Base-by-base conservation (phyloP, 768 basidiomycete species). In the Lactifluus echinatus region DNA sequence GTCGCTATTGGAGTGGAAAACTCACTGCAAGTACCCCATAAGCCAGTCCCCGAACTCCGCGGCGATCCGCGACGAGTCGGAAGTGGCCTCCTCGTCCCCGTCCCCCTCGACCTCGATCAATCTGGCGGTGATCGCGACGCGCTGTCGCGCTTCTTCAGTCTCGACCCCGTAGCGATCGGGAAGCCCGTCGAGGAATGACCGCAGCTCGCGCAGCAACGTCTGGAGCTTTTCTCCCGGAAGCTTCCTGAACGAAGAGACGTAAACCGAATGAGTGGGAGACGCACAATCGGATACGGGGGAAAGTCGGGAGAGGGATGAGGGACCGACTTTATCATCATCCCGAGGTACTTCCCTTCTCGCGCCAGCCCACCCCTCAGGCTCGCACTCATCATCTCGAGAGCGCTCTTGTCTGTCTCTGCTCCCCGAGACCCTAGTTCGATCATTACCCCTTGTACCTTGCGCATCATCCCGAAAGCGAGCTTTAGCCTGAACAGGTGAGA, bases 41-140 rank as follows among this genome's bases (percentile, higher is more conserved):
- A 87, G 57, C 83, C 81, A 84, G 7, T 75, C 71, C 0, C 76
- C 74, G 26, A 84, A 58, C 15, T 66, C 68, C 6, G 49, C 46
- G 2, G 67, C 66, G 6, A 63, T 40, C 28, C 43, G 50, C 17
- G 50, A 50, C 26, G 55, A 46, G 4, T 53, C 59, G 1, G 63
- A 17, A 21, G 40, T 11, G 21, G 28, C 31, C 8, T 45, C 47
- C n/a, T n/a, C n/a, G n/a, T n/a, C n/a, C n/a, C n/a, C n/a, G n/a
- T n/a, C n/a, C 21, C 17, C 12, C 15, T 33, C 28, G 40, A 40
- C 53, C 23, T 59, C 53, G 4, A 55, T 21, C 23, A 50, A 11
- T 15, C n/a, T 10, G 10, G n/a, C n/a, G 29, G 37, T 23, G 29
- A 14, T 23, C 3, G 26, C 29, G 28, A 59, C 33, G n/a, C 36